Evolutionary conservation across 495 filamentous ascomycete species (phyloP), one percentile per base, ranked within the genome.

Genomic region (Talaromyces stipitatus): DNA sequence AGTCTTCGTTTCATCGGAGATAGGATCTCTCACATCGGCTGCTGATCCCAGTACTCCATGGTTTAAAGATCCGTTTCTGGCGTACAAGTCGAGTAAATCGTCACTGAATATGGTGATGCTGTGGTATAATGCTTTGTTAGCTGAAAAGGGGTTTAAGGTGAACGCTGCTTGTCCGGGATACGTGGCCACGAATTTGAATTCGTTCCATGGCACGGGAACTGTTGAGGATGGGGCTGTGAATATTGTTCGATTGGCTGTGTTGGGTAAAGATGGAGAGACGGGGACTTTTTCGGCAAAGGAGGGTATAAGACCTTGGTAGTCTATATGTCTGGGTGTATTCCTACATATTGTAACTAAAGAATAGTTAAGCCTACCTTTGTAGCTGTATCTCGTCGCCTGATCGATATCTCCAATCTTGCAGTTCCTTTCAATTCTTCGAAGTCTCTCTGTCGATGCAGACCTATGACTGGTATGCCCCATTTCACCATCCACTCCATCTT

Each of bases 41-140:
- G 36, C 54, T 33, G 51, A 55, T 29, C 4, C 6, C 6, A 14
- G 6, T 27, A 10, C 24, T 2, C 54, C 20, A 0, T 55, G 9
- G 5, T 46, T n/a, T 2, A 55, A n/a, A 16, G 26, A 23, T 4
- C 54, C 10, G 4, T 23, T 43, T 27, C 58, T 64, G 0, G 50
- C 62, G 16, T 71, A 71, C 36, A 67, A 63, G 24, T 62, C 59
- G 16, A 69, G 64, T 60, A 71, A 69, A 55, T 53, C 77, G 18
- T 74, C 75, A 12, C 50, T 76, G 54, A 78, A 78, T 56, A 70
- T 77, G 71, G 11, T 54, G 14, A 61, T 50, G 38, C 47, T 66
- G 32, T 60, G 62, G 23, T 68, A 66, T 58, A 59, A 62, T 24
- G 57, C 60, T 2, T 33, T 52, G 28, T 66, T 66, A 30, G 16